These are phyloP conservation scores for Orobanche coerulescens DNA, from an alignment of 257 asterid genomes.

Conservation along the genomic window DNA sequence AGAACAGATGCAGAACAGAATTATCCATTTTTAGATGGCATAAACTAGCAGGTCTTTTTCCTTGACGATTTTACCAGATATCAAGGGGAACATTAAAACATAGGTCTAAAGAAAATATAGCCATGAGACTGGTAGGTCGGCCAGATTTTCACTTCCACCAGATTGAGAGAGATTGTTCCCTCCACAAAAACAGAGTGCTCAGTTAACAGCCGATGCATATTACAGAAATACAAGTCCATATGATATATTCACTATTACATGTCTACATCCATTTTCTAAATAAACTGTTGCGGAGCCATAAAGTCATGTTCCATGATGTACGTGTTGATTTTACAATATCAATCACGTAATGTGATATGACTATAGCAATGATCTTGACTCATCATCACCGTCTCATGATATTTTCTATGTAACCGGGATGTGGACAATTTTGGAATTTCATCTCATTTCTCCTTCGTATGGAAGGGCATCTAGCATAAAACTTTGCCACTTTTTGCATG, in stretches of 20 bases:
- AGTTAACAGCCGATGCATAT: slow-evolving; percentile 5
- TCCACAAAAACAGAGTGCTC: not conserved
- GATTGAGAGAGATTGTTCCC: slow-evolving; percentile 4
- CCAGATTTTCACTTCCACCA: not conserved
- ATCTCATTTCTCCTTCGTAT: too few relatives aligned
- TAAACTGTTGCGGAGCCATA: not conserved
- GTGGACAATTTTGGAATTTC: too few relatives aligned
- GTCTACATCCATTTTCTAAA: slow-evolving; percentile 1
- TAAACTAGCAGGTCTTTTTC: slow-evolving; percentile 15
- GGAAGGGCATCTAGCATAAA: too few relatives aligned
- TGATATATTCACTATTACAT: slow-evolving; percentile 2
- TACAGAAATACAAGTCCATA: not conserved
- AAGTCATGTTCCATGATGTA: too few relatives aligned
- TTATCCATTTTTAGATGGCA: slow-evolving; percentile 12
- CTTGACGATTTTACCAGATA: not conserved
- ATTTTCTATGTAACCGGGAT: too few relatives aligned
- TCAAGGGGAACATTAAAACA: not conserved
- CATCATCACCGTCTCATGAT: too few relatives aligned
- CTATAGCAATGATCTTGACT: too few relatives aligned
- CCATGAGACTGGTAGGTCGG: not conserved
- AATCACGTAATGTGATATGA: too few relatives aligned
- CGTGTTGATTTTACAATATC: too few relatives aligned
- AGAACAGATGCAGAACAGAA: not conserved
- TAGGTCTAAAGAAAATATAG: not conserved
- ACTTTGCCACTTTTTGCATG: too few relatives aligned